Base-by-base conservation (phyloP, 495 filamentous ascomycete genomes). In the Achaetomiella virescens region DNA sequence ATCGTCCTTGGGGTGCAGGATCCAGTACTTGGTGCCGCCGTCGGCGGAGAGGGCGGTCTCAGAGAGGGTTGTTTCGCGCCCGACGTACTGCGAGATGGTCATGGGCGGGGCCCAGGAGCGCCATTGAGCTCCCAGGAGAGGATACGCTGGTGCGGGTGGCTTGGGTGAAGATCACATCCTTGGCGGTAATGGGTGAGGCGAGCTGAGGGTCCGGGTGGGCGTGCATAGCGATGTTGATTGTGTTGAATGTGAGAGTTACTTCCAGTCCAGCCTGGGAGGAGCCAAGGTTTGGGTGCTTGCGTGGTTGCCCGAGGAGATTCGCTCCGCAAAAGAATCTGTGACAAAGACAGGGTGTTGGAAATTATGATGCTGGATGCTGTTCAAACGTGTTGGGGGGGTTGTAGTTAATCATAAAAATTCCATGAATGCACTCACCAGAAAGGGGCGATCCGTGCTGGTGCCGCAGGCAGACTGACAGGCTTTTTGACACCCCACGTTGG, bases 121-220 rank as follows among this genome's bases (percentile, higher is more conserved):
- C 52, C 57, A 57, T 63, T 63, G 52, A 63, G 61, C 27, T 50
- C 29, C 61, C 61, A 63, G 27, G 52, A 56, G 20, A 63, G 57
- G 17, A n/a, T 49, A 22, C 61, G 57, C 27, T 63, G 61, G 9
- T 54, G 48, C 27, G 57, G 27, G 57, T 60, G 24, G 61, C 61
- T 18, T 48, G 41, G 43, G 57, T 27, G 43, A 63, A 55, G 49
- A 57, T 29, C 20, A 60, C 53, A 20, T 60, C 52, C 20, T 33
- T 36, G 35, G 33, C 7, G 36, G 45, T 45, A 36, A 50, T 35
- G 51, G 27, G 25, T 15, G 31, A 15, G 37, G 40, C 18, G 22
- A 40, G 8, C 11, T 27, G 22, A 15, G 29, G 37, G 22, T 31
- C n/a, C 3, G 50, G 25, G 10, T 42, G 17, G 38, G 37, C n/a